Conservation (phyloP, 495 filamentous ascomycete species). For the Penicillium pulvis region DNA sequence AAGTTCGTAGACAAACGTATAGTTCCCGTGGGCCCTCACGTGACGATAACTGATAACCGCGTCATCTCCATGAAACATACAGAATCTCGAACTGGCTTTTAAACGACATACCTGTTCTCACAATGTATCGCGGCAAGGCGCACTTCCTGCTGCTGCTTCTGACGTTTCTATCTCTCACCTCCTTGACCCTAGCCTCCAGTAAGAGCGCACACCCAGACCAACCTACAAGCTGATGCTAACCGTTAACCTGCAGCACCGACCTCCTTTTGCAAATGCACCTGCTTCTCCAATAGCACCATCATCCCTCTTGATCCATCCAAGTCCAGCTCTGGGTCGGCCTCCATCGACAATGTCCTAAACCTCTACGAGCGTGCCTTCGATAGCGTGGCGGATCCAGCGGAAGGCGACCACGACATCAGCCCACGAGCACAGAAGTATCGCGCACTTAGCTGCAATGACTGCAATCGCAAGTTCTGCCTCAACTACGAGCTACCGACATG, state of each 20-base stretch:
- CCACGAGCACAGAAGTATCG: slow-evolving; percentile 38
- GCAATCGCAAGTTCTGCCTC: slow-evolving; percentile 89
- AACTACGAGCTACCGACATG: slow-evolving; percentile 83
- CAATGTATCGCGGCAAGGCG: not conserved
- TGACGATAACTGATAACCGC: slow-evolving; percentile 7
- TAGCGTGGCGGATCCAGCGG: slow-evolving; percentile 4
- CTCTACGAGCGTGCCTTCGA: slow-evolving; percentile 25
- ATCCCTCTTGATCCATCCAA: slow-evolving; percentile 55
- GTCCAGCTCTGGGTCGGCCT: slow-evolving; percentile 23
- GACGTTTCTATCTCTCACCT: slow-evolving; percentile 2
- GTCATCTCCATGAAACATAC: not conserved
- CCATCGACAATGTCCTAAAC: slow-evolving; percentile 28
- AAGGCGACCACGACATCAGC: slow-evolving; percentile 13
- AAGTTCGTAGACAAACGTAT: not conserved
- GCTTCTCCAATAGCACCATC: slow-evolving; percentile 87
- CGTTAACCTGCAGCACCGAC: slow-evolving; percentile 52
- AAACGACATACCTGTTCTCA: not conserved
- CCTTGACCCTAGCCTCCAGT: slow-evolving; percentile 20
- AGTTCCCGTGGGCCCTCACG: not conserved
- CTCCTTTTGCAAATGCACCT: slow-evolving; percentile 98
- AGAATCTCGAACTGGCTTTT: not conserved
- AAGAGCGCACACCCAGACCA: slow-evolving; percentile 13
- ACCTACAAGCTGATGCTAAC: slow-evolving; percentile 14
- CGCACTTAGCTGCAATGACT: slow-evolving; percentile 71
- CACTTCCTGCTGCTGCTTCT: slow-evolving; percentile 2